A percentile compares a stretch with the other conserved stretches of the same genome.
Conservation (phyloP, 2,329 filamentous ascomycete species). For the Neofusicoccum cordaticola region DNA sequence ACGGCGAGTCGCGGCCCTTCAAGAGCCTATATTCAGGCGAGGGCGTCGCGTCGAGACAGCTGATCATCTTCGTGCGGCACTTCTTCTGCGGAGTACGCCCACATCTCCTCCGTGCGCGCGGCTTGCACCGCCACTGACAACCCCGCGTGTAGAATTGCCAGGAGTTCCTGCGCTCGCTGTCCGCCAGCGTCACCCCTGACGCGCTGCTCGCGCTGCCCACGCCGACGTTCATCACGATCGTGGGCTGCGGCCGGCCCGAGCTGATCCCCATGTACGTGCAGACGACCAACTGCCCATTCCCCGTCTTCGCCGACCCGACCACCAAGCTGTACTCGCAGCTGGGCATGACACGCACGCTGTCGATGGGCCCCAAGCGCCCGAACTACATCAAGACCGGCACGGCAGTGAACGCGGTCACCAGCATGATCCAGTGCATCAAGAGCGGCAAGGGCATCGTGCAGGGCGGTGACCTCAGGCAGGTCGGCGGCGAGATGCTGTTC, state of each 20-base stretch:
- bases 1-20: conserved; percentile 36
- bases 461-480: conserved; percentile 65
- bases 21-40: conserved; percentile 35
- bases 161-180: conserved; percentile 66
- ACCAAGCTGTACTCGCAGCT: conserved; percentile 64
- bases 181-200: conserved; percentile 52
- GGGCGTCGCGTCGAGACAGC: conserved; percentile 47
- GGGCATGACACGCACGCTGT: conserved; percentile 65
- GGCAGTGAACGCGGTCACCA: conserved; percentile 46
- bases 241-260: conserved; percentile 69
- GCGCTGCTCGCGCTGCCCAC: conserved; percentile 48
- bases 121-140: neutral
- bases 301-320: conserved; percentile 75
- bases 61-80: conserved; percentile 73
- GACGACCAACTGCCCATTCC: conserved; percentile 64
- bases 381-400: conserved; percentile 61
- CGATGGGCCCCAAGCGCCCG: conserved; percentile 57
- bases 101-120: neutral
- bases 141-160: conserved; percentile 62
- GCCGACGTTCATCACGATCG: conserved; percentile 62
- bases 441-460: conserved; percentile 59
- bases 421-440: conserved; percentile 61
- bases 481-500: conserved; percentile 78
- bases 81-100: conserved; percentile 74
- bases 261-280: conserved; percentile 66